A percentile compares a stretch with the other conserved stretches of the same genome.
Conservation (phyloP, 1,284 basidiomycete species). For the Cutaneotrichosporon cavernicola region DNA sequence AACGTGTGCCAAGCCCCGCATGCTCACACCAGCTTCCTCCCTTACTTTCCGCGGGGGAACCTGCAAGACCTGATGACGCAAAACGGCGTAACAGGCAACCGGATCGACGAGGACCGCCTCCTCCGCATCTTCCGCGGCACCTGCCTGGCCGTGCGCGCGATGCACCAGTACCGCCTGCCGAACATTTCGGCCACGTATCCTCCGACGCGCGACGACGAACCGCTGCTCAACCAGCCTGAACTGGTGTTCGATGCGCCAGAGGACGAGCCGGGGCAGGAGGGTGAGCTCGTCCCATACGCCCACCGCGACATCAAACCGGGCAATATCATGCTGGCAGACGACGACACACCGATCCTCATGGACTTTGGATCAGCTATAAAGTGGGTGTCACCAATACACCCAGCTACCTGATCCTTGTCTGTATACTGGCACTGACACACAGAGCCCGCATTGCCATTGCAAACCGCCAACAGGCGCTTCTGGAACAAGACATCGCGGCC, state of each 20-base stretch:
- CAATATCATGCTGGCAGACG: constrained; percentile 94
- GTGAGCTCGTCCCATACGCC: constrained; percentile 76
- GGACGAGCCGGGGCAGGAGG: constrained; percentile 56
- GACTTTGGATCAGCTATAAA: constrained; percentile 81
- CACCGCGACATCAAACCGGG: constrained; percentile 97
- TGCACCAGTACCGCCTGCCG: constrained; percentile 72
- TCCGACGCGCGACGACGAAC: constrained; percentile 36
- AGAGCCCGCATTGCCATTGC: constrained; percentile 55
- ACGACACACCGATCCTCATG: constrained; percentile 91
- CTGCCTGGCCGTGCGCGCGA: constrained; percentile 85
- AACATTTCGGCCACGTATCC: constrained; percentile 44
- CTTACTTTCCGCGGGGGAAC: constrained; percentile 64
- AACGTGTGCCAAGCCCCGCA: neutral
- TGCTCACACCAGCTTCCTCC: constrained; percentile 37
- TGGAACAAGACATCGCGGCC: constrained; percentile 86
- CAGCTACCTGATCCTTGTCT: neutral
- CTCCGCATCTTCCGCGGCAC: constrained; percentile 87
- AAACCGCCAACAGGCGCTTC: constrained; percentile 77
- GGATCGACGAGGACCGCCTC: constrained; percentile 84
- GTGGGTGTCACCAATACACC: constrained; percentile 27
- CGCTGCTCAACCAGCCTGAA: constrained; percentile 32
- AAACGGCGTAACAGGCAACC: constrained; percentile 76
- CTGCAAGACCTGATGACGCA: constrained; percentile 92
- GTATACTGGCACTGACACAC: neutral
- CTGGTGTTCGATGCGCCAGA: constrained; percentile 71